Evolutionary conservation across 2,329 filamentous ascomycete species (phyloP).

Genomic region (Fusarium sambucinum): DNA sequence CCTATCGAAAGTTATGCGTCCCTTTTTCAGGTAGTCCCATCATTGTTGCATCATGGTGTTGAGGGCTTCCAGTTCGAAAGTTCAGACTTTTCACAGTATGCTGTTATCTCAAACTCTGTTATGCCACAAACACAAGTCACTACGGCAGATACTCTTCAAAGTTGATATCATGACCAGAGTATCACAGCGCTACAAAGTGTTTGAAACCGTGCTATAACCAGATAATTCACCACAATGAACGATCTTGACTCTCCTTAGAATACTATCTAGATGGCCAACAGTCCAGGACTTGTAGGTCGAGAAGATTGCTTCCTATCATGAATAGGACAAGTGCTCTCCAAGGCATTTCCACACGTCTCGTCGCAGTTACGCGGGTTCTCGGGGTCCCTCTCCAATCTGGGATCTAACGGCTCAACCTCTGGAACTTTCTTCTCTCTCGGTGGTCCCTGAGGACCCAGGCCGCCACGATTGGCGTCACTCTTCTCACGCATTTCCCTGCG

Average conservation of each 20-base stretch:
- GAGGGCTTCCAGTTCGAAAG: no score
- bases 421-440: conserved; percentile 1
- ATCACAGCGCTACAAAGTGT: no score
- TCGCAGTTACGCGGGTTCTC: conserved; percentile 1
- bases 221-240: fast-evolving
- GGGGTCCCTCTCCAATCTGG: not conserved
- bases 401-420: not conserved
- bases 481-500: not conserved
- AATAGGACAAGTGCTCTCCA: not conserved
- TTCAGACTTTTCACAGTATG: no score
- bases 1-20: fast-evolving
- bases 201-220: not conserved
- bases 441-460: not conserved
- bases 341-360: not conserved
- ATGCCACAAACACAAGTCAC: not conserved
- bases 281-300: not conserved
- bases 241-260: not conserved
- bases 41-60: not conserved
- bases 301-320: not conserved
- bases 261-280: not conserved
- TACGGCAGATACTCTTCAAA: not conserved
- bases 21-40: not conserved
- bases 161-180: not conserved
- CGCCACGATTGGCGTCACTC: not conserved
- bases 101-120: no score